A percentile compares a stretch with the other conserved stretches of the same genome.
Evolutionary conservation across 179 eudicot species (phyloP).

Genomic region (Nepenthes alata): DNA sequence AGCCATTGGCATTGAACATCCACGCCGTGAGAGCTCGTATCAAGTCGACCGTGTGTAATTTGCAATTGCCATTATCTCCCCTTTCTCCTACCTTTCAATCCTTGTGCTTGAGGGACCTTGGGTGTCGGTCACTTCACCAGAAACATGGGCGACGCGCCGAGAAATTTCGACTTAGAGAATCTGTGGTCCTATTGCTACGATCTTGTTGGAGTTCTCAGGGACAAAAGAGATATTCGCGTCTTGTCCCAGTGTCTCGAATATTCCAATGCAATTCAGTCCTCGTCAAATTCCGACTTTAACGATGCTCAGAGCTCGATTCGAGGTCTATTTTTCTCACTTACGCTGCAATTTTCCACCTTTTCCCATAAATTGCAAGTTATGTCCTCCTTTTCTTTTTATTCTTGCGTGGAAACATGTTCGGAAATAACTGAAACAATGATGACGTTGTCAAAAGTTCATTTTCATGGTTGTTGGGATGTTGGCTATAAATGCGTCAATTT

Average conservation of each 20-base stretch:
- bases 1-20: too few species aligned
- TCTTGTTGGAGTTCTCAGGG: constrained; percentile 15
- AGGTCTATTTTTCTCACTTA: constrained; percentile 16
- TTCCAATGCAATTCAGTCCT: constrained; percentile 18
- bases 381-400: not conserved
- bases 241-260: constrained; percentile 18
- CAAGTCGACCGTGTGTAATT: too few species aligned
- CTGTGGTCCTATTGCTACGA: constrained; percentile 22
- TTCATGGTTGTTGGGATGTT: too few species aligned
- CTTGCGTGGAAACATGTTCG: too few species aligned
- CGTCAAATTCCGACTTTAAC: constrained; percentile 18
- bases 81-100: too few species aligned
- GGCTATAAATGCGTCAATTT: too few species aligned
- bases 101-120: not conserved
- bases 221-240: constrained; percentile 16
- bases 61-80: too few species aligned
- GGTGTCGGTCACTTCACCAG: too few species aligned
- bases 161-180: constrained; percentile 23
- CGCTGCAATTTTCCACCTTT: not conserved
- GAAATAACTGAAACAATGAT: too few species aligned
- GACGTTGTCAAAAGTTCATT: too few species aligned
- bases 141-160: constrained; percentile 29
- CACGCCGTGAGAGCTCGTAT: too few species aligned
- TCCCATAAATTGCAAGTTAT: not conserved
- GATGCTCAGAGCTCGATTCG: constrained; percentile 18